Percentiles rank a stretch among this genome's conserved stretches.
phyloP scores from a whole-genome alignment of 176 grass and related monocot species.

The Avena sativa region DNA sequence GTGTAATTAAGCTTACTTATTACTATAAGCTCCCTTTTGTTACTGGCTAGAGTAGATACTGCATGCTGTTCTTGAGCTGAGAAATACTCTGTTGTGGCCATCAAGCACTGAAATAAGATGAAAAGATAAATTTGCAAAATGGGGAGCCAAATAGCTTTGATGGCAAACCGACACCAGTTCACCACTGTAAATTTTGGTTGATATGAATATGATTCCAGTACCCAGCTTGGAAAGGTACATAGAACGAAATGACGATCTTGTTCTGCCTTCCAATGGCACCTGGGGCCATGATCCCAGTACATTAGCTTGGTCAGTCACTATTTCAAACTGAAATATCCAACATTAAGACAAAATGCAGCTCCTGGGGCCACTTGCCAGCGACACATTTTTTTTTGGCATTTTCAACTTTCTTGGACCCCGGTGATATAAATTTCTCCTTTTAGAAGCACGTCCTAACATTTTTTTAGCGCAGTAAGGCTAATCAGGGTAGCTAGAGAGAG shows the following conservation, averaged over 20 bases:
- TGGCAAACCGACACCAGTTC: too few species aligned
- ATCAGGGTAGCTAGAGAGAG: not conserved
- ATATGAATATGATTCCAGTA: not conserved
- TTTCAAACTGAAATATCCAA: not conserved
- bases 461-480: not conserved
- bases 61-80: not conserved
- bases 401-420: too few species aligned
- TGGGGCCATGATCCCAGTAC: not conserved
- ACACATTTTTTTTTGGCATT: too few species aligned
- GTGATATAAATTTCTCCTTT: too few species aligned
- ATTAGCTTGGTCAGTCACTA: not conserved
- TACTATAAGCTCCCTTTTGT: not conserved
- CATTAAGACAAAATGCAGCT: not conserved
- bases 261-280: not conserved
- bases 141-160: not conserved
- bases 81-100: not conserved
- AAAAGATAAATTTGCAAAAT: too few species aligned
- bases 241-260: not conserved
- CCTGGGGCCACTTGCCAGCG: not conserved
- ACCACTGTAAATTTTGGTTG: not conserved
- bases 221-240: not conserved
- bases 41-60: too few species aligned
- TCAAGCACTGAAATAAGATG: too few species aligned
- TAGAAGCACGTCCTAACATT: too few species aligned
- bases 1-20: not conserved